Evolutionary conservation across 306 rosid genomes (phyloP), one percentile per base, ranked within the genome.

Genomic region (Clitoria ternatea): DNA sequence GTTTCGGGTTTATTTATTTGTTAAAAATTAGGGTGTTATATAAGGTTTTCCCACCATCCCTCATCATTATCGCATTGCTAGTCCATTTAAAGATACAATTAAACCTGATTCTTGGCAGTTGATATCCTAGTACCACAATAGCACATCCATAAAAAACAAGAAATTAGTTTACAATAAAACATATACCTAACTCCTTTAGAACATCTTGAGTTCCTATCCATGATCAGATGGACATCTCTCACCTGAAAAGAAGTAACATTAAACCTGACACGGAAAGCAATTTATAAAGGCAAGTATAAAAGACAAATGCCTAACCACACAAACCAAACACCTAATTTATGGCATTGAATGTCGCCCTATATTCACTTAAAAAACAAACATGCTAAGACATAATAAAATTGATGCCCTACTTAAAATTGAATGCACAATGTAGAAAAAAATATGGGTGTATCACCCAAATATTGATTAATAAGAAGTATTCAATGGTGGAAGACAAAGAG

Each of bases 171-270:
- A 48, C 42, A 75, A 45, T 74, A 63, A 40, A 75, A 65, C 68
- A 74, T 96, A 84, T 91, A 94, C 99, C 99, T 97, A 86, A 94
- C 99, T 84, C 99, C 99, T 80, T 95, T 95, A 39, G 99, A 95
- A 47, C 99, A 86, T 81, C 97, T 95, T 57, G 99, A 91, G 76
- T 91, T 91, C 90, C 99, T 85, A 86, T 95, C 99, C 99, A 91
- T 91, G 82, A 95, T 95, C 82, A 95, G 84, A 61, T 97, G 94
- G n/a, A 95, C 99, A 85, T 95, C 99, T 76, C 99, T 91, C 76
- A 95, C 97, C 99, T 95, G 84, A 80, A 83, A 81, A 56, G 62
- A 4, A 22, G 27, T 29, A 49, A 60, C 40, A 23, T 56, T 43
- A 68, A 77, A 65, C 13, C n/a, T 14, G 13, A 4, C 26, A 22